Evolutionary conservation across 2,329 filamentous ascomycete genomes (phyloP), one percentile per base, ranked within the genome.

Genomic region (Arachnomyces sp.): DNA sequence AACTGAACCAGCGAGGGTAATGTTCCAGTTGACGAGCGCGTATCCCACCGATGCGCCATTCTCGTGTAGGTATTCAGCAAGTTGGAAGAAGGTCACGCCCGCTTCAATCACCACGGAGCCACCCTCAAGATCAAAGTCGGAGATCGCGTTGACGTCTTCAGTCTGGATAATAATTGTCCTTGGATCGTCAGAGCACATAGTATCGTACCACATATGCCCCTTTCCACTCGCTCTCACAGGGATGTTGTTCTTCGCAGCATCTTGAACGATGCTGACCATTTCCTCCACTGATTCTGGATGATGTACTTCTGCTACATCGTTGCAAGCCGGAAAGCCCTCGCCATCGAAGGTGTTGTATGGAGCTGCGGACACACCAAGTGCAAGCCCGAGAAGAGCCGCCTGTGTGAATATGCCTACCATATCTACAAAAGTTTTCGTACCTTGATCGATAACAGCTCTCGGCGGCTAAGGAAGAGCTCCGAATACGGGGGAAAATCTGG

Each of bases 181-280:
- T 17, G 61, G 54, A 43, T 70, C 59, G 52, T 73, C 70, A 32
- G 66, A 66, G 56, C 71, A 74, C 62, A 73, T 71, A 25, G 71
- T 74, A 48, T 74, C 69, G 50, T 73, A 74, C 69, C 71, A 71
- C 62, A 71, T 71, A 50, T 73, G 71, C 2, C 68, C 71, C 48
- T 72, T 72, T 2, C 68, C 71, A 3, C 62, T 67, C 8, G 70
- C 70, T 34, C 71, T 64, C 17, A 74, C 61, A 3, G 64, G 65
- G 9, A 62, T 62, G 18, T 62, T 61, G 7, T 57, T 53, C 5
- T 55, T 53, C 16, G 61, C 55, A 11, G 69, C 67, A 17, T 61
- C 51, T 36, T 63, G 62, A 35, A 74, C 68, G 21, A 71, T 49
- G 3, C 51, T 44, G 3, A 61, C 56, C 42, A 71, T 67, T 8